phyloP scores from a whole-genome alignment of 225 moss, liverwort and hornwort species.

The Lunularia cruciata region DNA sequence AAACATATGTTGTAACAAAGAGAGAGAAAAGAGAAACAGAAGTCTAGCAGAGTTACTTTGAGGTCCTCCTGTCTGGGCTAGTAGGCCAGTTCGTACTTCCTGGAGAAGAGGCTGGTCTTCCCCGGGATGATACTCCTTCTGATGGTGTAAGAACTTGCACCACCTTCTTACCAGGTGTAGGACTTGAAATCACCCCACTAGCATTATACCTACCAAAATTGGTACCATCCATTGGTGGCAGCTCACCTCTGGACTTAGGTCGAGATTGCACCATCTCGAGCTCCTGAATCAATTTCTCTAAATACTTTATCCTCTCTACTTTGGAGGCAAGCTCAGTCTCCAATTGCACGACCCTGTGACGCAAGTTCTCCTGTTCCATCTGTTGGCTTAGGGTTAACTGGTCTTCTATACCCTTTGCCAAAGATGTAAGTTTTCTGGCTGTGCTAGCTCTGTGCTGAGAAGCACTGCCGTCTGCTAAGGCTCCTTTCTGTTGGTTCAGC shows the following conservation, averaged over 20 bases:
- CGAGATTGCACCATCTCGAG: slow-evolving; percentile 35
- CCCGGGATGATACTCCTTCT: background rate
- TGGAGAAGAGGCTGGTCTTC: slow-evolving; percentile 13
- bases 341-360: slow-evolving; percentile 32
- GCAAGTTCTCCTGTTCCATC: slow-evolving; percentile 35
- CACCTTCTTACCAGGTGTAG: slow-evolving; percentile 9
- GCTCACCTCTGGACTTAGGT: slow-evolving; percentile 47
- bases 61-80: too few relatives aligned
- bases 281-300: slow-evolving; percentile 35
- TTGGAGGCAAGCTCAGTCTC: slow-evolving; percentile 29
- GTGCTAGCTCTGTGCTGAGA: slow-evolving; percentile 10
- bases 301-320: slow-evolving; percentile 24
- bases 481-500: slow-evolving; percentile 26
- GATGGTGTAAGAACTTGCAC: slow-evolving; percentile 12
- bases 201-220: background rate
- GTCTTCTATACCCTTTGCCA: slow-evolving; percentile 1
- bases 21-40: too few relatives aligned
- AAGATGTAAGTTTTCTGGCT: slow-evolving; percentile 14
- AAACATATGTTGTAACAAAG: too few relatives aligned
- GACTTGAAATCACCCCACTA: background rate
- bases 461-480: background rate
- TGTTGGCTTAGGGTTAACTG: slow-evolving; percentile 26
- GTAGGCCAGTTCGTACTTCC: background rate
- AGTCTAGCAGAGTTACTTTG: too few relatives aligned
- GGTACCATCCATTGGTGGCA: slow-evolving; percentile 38